Percentiles rank a stretch among this genome's conserved stretches.
Evolutionary conservation across 2,329 filamentous ascomycete genomes (phyloP).

Genomic region (Pseudogymnoascus sp.): DNA sequence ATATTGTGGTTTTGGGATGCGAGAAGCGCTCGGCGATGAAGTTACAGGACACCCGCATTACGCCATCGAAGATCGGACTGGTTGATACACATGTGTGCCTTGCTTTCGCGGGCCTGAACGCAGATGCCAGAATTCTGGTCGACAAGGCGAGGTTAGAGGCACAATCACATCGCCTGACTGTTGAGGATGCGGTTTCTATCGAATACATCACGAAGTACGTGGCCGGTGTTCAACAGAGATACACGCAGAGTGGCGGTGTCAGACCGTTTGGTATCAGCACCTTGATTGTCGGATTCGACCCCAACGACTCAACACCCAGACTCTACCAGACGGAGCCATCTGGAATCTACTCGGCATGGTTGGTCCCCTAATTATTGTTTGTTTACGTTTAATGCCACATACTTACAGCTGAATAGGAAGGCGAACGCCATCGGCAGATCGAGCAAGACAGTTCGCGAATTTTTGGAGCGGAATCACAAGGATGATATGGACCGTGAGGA

Average conservation of each 20-base stretch:
- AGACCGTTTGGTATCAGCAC: conserved; percentile 98
- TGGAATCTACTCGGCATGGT: conserved; percentile 99
- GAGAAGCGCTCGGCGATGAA: conserved; percentile 99
- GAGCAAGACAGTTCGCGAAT: conserved; percentile 97
- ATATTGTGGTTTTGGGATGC: conserved; percentile 93
- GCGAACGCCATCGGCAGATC: conserved; percentile 97
- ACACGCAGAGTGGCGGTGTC: conserved; percentile 97
- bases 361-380: conserved; percentile 27
- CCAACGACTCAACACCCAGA: conserved; percentile 76
- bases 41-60: conserved; percentile 97
- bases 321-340: conserved; percentile 99
- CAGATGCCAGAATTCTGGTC: conserved; percentile 93
- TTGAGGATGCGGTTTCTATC: conserved; percentile 94
- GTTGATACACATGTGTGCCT: conserved; percentile 95
- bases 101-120: conserved; percentile 93
- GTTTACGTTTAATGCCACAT: neutral
- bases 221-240: conserved; percentile 94
- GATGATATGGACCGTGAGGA: conserved; percentile 93
- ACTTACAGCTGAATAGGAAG: conserved; percentile 57
- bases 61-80: conserved; percentile 94
- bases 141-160: conserved; percentile 97
- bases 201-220: conserved; percentile 99
- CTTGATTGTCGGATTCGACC: conserved; percentile 96
- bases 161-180: conserved; percentile 91
- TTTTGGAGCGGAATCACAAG: conserved; percentile 98